Evolutionary conservation across 1,284 basidiomycete species (phyloP).

Genomic region (Macrocybe sp.): DNA sequence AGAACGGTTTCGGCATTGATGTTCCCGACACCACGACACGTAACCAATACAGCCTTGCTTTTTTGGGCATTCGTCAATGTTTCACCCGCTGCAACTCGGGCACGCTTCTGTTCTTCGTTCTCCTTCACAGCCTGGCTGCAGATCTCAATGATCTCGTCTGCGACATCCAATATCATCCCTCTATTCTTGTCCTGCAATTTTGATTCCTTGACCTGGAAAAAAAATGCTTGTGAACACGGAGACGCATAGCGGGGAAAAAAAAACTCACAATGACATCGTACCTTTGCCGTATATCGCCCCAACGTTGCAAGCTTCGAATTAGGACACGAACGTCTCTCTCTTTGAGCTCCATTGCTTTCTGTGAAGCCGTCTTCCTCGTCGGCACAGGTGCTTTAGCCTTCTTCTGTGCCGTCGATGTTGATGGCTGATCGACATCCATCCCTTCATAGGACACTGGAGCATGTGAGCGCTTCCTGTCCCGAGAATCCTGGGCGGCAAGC

Average conservation of each 20-base stretch:
- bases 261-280: constrained; percentile 87
- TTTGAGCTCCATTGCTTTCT: constrained; percentile 94
- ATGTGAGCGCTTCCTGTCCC: constrained; percentile 79
- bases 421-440: constrained; percentile 80
- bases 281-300: constrained; percentile 95
- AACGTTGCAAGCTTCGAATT: constrained; percentile 92
- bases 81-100: constrained; percentile 78
- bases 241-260: constrained; percentile 5
- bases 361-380: constrained; percentile 79
- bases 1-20: constrained; percentile 98
- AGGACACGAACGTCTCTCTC: constrained; percentile 96
- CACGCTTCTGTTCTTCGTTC: constrained; percentile 77
- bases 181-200: constrained; percentile 95
- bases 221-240: constrained; percentile 10
- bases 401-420: constrained; percentile 56
- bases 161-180: constrained; percentile 85
- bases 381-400: constrained; percentile 67
- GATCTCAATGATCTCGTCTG: constrained; percentile 89
- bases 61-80: constrained; percentile 81
- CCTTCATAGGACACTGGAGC: constrained; percentile 88
- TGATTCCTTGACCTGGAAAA: constrained; percentile 76
- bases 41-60: constrained; percentile 93
- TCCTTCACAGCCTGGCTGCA: constrained; percentile 84
- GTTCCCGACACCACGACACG: constrained; percentile 84
- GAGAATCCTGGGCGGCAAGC: constrained; percentile 55